Base-by-base conservation (phyloP, 1,284 basidiomycete species). In the Meripilus lineatus region DNA sequence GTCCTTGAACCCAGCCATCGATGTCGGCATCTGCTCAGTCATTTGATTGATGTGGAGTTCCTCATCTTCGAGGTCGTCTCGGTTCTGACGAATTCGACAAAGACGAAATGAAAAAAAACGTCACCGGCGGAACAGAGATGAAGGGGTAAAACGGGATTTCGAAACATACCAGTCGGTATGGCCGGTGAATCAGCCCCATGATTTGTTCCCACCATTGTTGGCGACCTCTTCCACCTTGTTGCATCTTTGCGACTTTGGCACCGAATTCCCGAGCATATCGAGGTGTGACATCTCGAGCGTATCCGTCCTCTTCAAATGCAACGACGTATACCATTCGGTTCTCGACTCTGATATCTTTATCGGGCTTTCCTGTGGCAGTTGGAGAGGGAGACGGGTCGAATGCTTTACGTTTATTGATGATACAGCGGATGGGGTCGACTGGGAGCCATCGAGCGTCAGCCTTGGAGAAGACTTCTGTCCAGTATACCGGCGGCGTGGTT, bases 381-480 rank as follows among this genome's bases (percentile, higher is more conserved):
- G 67, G 61, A 32, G 58, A 58, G 7, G 59, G 59, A 15, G 74
- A 66, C 0, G 95, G 95, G 63, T 98, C 93, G 66, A 95, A 98
- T 20, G 77, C 70, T 45, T 79, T 82, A 50, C 82, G 81, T 56
- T 88, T 89, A 54, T 93, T 85, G 48, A 94, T 82, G 41, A 84
- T 74, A 32, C 76, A 81, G 10, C 87, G 80, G 22, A 94, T 76
- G 3, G 93, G 91, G 63, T 99, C 96, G 33, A 98, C 84, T 0
- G 93, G 87, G 15, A 98, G 71, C 95, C 95, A 99, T 32, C 84
- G 81, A 36, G 80, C 83, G 65, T 97, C 93, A 1, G 93, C 83
- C 15, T 90, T 83, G 22, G 90, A 94, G 65, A 94, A 99, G 0
- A 97, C 90, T 64, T 99, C 96, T 1, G 90, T 92, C 96, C 95